phyloP scores from a whole-genome alignment of 768 basidiomycete genomes.

The Boletus rubescentipes region DNA sequence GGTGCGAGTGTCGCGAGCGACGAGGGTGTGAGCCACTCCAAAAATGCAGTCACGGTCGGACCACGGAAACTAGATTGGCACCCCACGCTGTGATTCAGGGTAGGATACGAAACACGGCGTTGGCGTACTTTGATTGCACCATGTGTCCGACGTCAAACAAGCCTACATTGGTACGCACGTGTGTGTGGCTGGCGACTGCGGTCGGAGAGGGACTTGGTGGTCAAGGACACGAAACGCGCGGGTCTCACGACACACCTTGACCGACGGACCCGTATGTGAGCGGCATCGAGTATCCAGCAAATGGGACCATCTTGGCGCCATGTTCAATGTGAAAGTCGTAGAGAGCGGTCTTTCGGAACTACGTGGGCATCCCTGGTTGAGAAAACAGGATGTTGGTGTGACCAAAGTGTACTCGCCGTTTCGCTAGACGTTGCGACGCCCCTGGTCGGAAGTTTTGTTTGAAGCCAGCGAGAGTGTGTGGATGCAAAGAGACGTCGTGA shows the following conservation, averaged over 20 bases:
- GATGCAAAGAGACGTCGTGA: conserved; percentile 1
- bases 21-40: conserved; percentile 89
- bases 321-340: conserved; percentile 87
- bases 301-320: conserved; percentile 93
- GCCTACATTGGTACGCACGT: conserved; percentile 79
- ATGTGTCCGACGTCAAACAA: conserved; percentile 99
- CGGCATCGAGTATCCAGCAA: conserved; percentile 96
- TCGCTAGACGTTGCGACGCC: conserved; percentile 21
- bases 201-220: neutral
- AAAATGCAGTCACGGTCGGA: conserved; percentile 70
- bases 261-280: conserved; percentile 80
- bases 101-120: neutral
- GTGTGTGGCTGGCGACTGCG: conserved; percentile 84
- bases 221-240: conserved; percentile 12
- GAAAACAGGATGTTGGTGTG: neutral
- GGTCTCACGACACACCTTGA: conserved; percentile 52
- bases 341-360: conserved; percentile 68
- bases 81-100: neutral
- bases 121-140: conserved; percentile 82
- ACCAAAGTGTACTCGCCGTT: conserved; percentile 11
- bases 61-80: conserved; percentile 68
- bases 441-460: conserved; percentile 4
- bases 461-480: neutral
- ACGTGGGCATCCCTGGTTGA: neutral
- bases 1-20: conserved; percentile 65